Evolutionary conservation across 2,329 filamentous ascomycete genomes (phyloP).

Genomic region (Cytospora mali): DNA sequence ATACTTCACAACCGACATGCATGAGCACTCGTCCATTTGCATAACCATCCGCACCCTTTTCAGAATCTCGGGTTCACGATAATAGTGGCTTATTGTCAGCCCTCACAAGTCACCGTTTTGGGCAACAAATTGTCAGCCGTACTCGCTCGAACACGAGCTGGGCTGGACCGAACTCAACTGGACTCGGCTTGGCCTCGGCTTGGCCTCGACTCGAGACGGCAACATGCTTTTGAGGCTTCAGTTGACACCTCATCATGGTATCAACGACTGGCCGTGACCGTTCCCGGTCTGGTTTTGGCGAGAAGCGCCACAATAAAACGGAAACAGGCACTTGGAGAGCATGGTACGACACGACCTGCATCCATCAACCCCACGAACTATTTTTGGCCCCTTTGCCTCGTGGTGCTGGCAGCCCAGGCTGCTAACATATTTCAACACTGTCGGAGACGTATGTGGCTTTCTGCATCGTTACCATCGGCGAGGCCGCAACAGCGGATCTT

Average conservation of each 20-base stretch:
- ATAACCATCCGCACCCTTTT: background rate
- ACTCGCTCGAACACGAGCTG: constrained; percentile 1
- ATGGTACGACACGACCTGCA: constrained; percentile 13
- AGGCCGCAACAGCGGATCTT: constrained; percentile 5
- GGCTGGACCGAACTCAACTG: constrained; percentile 1
- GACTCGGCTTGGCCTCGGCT: no score
- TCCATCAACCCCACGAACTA: background rate
- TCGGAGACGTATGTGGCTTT: constrained; percentile 9
- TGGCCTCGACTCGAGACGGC: constrained; percentile 18
- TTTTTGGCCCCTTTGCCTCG: constrained; percentile 8
- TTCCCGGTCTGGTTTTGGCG: constrained; percentile 11
- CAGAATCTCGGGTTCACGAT: constrained; percentile 17
- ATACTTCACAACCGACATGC: constrained; percentile 9
- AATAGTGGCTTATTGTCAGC: background rate
- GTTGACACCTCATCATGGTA: background rate
- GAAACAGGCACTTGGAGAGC: constrained; percentile 19
- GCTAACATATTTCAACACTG: background rate
- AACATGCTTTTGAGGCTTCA: constrained; percentile 12
- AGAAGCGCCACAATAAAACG: constrained; percentile 24
- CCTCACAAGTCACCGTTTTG: background rate
- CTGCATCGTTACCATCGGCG: constrained; percentile 15
- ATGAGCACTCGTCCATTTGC: constrained; percentile 11
- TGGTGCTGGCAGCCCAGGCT: background rate
- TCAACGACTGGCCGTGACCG: constrained; percentile 19
- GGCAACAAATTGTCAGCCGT: background rate